A percentile compares a stretch with the other conserved stretches of the same genome.
Conservation (phyloP, 2,329 filamentous ascomycete genomes). For the Colletotrichum paranaense region DNA sequence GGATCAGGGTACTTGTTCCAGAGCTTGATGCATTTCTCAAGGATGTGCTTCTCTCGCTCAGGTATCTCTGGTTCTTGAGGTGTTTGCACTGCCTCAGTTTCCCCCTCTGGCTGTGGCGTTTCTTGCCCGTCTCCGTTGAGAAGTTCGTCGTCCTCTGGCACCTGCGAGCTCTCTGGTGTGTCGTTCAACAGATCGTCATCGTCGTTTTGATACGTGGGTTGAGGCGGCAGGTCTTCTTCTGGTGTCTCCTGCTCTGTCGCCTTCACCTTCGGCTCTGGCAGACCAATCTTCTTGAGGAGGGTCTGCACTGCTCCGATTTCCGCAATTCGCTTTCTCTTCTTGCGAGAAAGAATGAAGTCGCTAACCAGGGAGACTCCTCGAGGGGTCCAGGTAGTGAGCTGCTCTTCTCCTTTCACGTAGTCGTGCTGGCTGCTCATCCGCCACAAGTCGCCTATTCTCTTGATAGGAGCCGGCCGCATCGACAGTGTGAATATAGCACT, state of each 20-base stretch:
- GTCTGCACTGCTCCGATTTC: slow-evolving; percentile 84
- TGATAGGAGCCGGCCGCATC: slow-evolving; percentile 89
- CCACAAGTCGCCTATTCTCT: slow-evolving; percentile 93
- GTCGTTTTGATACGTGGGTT: slow-evolving; percentile 57
- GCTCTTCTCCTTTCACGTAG: slow-evolving; percentile 96
- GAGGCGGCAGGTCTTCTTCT: slow-evolving; percentile 48
- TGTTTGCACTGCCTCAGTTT: slow-evolving; percentile 38
- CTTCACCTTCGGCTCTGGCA: slow-evolving; percentile 54
- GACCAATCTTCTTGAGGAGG: slow-evolving; percentile 69
- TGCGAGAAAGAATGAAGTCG: slow-evolving; percentile 83
- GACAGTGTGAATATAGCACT: slow-evolving; percentile 88
- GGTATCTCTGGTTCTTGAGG: slow-evolving; percentile 49
- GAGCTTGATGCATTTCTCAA: slow-evolving; percentile 70
- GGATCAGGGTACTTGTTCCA: slow-evolving; percentile 74
- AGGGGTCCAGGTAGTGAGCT: slow-evolving; percentile 85
- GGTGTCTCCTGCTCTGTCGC: slow-evolving; percentile 48
- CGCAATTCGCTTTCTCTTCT: slow-evolving; percentile 77
- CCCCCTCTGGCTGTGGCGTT: slow-evolving; percentile 40
- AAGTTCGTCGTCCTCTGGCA: slow-evolving; percentile 46
- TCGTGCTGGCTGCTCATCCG: slow-evolving; percentile 94
- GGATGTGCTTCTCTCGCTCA: slow-evolving; percentile 57
- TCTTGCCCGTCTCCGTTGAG: slow-evolving; percentile 38
- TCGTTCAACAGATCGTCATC: slow-evolving; percentile 70
- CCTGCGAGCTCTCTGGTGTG: slow-evolving; percentile 63
- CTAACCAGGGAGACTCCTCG: slow-evolving; percentile 90